Conservation (phyloP, 2,329 filamentous ascomycete species). For the Geosmithia putterillii region DNA sequence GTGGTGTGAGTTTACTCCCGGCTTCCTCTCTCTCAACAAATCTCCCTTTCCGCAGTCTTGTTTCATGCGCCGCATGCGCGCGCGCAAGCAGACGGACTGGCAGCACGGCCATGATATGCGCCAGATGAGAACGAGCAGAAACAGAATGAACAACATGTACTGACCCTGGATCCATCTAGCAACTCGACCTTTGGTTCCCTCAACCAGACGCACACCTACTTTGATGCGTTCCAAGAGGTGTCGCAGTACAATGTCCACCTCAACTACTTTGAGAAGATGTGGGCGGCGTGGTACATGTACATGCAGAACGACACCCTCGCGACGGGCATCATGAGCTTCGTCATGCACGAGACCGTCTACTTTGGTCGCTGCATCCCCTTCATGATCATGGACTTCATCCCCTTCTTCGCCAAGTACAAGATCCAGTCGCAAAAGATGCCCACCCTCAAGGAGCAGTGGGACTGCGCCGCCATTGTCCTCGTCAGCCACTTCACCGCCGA, state of each 20-base stretch:
- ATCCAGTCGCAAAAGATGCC: conserved; percentile 85
- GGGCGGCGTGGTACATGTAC: conserved; percentile 94
- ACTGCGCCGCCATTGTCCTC: conserved; percentile 86
- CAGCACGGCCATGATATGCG: too few relatives aligned
- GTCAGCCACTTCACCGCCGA: conserved; percentile 96
- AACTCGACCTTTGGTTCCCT: conserved; percentile 38
- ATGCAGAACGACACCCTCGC: conserved; percentile 97
- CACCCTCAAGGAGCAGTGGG: conserved; percentile 85
- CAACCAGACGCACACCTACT: conserved; percentile 37
- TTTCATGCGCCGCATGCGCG: too few relatives aligned
- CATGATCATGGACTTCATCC: conserved; percentile 82
- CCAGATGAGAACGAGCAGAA: too few relatives aligned
- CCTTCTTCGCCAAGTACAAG: conserved; percentile 87
- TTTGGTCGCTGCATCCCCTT: conserved; percentile 86
- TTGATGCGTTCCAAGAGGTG: conserved; percentile 49
- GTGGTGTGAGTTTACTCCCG: conserved; percentile 13
- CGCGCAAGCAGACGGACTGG: too few relatives aligned
- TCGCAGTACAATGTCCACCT: conserved; percentile 71
- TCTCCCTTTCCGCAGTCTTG: too few relatives aligned
- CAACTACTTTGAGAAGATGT: conserved; percentile 76
- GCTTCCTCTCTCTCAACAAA: background rate
- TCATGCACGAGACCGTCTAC: conserved; percentile 89
- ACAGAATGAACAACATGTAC: background rate
- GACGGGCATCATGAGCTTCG: conserved; percentile 94
- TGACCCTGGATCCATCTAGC: conserved; percentile 17